These are phyloP conservation scores for Cystobasidiaceae sp. DNA, from an alignment of 1,284 basidiomycete species.

Conservation along the genomic window DNA sequence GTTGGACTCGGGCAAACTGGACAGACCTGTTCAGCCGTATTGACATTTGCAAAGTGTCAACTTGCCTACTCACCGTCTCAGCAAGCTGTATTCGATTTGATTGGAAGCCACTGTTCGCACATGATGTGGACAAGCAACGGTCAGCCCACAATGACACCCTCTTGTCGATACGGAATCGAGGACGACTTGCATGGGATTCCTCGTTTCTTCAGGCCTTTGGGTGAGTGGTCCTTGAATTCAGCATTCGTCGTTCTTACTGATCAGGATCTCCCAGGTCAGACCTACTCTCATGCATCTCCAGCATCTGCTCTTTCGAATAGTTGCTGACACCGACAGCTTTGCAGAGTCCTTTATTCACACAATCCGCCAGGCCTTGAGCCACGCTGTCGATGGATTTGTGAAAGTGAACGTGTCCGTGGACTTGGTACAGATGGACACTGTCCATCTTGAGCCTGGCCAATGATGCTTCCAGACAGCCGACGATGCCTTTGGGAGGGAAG, in stretches of 20 bases:
- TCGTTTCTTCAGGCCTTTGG: neutral
- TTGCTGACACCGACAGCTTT: constrained; percentile 15
- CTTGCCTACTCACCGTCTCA: neutral
- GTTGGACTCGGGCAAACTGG: neutral
- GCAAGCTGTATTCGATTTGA: constrained; percentile 12
- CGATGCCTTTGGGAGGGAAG: constrained; percentile 5
- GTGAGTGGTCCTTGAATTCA: neutral
- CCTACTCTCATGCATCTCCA: constrained; percentile 10
- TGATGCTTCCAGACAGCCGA: neutral
- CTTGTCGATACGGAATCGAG: neutral
- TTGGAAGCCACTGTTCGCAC: constrained; percentile 12
- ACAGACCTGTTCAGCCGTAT: neutral
- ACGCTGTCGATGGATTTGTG: constrained; percentile 4
- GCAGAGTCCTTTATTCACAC: neutral
- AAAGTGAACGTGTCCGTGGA: constrained; percentile 8
- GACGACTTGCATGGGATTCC: constrained; percentile 1
- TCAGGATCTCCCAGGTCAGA: neutral
- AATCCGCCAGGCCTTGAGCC: constrained; percentile 3
- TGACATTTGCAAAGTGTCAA: neutral
- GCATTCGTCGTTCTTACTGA: no score
- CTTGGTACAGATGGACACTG: constrained; percentile 8
- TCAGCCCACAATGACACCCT: neutral
- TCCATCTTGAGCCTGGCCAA: neutral
- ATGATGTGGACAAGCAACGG: neutral
- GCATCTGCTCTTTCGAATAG: constrained; percentile 6